phyloP scores from a whole-genome alignment of 208 protist genomes.

The Trichomonas tenax region DNA sequence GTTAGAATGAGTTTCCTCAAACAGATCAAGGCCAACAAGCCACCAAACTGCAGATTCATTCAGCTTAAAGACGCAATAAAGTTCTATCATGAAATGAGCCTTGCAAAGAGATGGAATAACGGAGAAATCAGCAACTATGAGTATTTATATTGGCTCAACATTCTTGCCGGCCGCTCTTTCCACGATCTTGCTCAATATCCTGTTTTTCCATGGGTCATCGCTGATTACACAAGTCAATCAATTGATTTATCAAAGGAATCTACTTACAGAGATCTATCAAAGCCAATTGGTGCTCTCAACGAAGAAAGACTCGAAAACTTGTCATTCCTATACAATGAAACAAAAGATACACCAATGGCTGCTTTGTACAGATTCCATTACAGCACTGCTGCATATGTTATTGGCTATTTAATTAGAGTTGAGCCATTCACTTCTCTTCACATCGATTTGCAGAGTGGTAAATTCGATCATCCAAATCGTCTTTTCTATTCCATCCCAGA shows the following conservation, averaged over 20 bases:
- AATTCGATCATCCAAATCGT: background rate
- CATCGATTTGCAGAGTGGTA: background rate
- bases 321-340: background rate
- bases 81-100: background rate
- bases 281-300: background rate
- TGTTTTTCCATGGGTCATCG: conserved; percentile 71
- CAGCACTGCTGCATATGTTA: background rate
- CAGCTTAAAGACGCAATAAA: background rate
- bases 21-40: background rate
- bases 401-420: background rate
- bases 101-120: background rate
- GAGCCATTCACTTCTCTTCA: background rate
- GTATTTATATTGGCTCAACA: conserved; percentile 61
- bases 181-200: conserved; percentile 94
- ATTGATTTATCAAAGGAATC: background rate
- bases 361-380: background rate
- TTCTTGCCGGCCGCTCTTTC: conserved; percentile 70
- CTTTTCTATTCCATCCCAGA: background rate
- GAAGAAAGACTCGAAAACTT: background rate
- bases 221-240: background rate
- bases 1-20: background rate
- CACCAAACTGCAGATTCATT: background rate
- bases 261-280: background rate
- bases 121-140: conserved; percentile 29
- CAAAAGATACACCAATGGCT: background rate